Percentiles rank a stretch among this genome's conserved stretches.
Evolutionary conservation across 176 grass and related monocot species (phyloP).

Genomic region (Zoysia pacifica): DNA sequence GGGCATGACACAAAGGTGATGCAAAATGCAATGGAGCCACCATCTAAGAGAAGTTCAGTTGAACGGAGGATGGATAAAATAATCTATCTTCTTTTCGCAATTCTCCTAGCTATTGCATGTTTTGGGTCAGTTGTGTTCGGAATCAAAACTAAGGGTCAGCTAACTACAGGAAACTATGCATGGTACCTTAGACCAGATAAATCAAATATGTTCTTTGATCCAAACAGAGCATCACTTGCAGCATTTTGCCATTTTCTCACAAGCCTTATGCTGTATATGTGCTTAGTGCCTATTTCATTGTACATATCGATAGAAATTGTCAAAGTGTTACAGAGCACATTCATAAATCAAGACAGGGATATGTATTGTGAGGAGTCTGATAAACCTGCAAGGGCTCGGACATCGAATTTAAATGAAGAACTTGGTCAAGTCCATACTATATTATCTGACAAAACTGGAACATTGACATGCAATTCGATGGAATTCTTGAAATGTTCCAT

Average conservation of each 20-base stretch:
- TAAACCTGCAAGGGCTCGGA: slow-evolving; percentile 81
- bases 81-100: slow-evolving; percentile 77
- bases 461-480: slow-evolving; percentile 97
- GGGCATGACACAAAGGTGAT: slow-evolving; percentile 95
- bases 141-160: slow-evolving; percentile 60
- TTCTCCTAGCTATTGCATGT: slow-evolving; percentile 59
- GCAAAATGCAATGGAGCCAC: slow-evolving; percentile 89
- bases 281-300: slow-evolving; percentile 90
- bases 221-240: slow-evolving; percentile 57
- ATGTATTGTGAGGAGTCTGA: slow-evolving; percentile 92
- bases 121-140: slow-evolving; percentile 80
- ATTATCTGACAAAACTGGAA: slow-evolving; percentile 93
- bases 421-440: slow-evolving; percentile 93
- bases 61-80: slow-evolving; percentile 86
- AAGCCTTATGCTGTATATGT: slow-evolving; percentile 83
- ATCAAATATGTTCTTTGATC: slow-evolving; percentile 71
- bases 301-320: slow-evolving; percentile 98
- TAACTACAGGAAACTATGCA: slow-evolving; percentile 59
- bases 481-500: slow-evolving; percentile 98
- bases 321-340: slow-evolving; percentile 79
- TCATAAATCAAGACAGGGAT: slow-evolving; percentile 83
- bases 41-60: slow-evolving; percentile 93
- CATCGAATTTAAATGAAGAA: slow-evolving; percentile 94
- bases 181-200: slow-evolving; percentile 89
- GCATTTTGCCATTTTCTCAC: slow-evolving; percentile 87